Conservation (phyloP, 345 rosid species). For the Cochlearia excelsa region DNA sequence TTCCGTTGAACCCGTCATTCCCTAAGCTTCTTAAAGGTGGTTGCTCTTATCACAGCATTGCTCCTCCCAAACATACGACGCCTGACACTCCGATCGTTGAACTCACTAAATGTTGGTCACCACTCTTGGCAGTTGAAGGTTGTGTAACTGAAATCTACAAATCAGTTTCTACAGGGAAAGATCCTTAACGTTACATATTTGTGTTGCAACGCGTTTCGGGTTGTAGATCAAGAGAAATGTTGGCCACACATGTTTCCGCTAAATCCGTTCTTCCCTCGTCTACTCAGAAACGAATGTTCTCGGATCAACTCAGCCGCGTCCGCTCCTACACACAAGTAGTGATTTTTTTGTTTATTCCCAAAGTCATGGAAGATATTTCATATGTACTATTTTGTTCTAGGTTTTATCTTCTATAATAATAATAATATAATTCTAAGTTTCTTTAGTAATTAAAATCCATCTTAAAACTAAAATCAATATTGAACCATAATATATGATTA, state of each 20-base stretch:
- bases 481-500: no score
- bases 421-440: no score
- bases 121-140: neutral
- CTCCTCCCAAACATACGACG: no score
- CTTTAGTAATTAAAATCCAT: no score
- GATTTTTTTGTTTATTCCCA: no score
- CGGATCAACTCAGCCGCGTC: neutral
- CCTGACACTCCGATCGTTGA: neutral
- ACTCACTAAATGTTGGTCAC: conserved; percentile 7
- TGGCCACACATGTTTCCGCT: conserved; percentile 18
- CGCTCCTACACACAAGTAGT: no score
- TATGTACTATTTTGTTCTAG: no score
- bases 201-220: conserved; percentile 5
- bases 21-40: conserved; percentile 1
- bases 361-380: no score
- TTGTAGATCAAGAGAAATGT: neutral
- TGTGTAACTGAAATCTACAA: conserved; percentile 8
- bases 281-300: conserved; percentile 4
- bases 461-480: no score
- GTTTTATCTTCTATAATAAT: no score
- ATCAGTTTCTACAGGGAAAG: neutral
- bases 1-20: conserved; percentile 5
- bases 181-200: neutral
- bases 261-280: conserved; percentile 13
- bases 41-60: neutral